A percentile compares a stretch with the other conserved stretches of the same genome.
phyloP scores from a whole-genome alignment of 805 yeast species.

The Priceomyces castillae region DNA sequence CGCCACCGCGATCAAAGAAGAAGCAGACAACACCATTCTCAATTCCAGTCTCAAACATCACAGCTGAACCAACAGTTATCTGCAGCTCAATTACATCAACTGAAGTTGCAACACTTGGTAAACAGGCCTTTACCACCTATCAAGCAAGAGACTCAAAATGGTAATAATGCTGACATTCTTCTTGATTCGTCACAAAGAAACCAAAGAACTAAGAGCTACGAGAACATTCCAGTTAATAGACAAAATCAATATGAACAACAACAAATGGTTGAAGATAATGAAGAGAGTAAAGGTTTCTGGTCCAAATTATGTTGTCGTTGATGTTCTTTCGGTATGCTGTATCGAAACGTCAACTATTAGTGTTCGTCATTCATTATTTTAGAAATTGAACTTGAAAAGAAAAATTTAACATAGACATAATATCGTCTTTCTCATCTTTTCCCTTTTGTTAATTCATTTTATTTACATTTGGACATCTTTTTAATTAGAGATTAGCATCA shows the following conservation, averaged over 20 bases:
- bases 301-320: constrained; percentile 43
- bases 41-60: constrained; percentile 19
- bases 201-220: constrained; percentile 20
- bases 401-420: background rate
- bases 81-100: constrained; percentile 49
- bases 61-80: constrained; percentile 33
- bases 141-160: constrained; percentile 37
- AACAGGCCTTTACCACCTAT: constrained; percentile 49
- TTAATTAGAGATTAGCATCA: constrained; percentile 2
- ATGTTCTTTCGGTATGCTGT: background rate
- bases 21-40: constrained; percentile 36
- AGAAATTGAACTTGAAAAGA: background rate
- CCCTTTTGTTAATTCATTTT: background rate
- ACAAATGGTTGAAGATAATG: constrained; percentile 30
- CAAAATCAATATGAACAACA: constrained; percentile 39
- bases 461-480: background rate
- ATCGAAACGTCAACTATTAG: background rate
- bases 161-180: constrained; percentile 16
- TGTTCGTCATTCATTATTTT: background rate
- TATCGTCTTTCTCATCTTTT: background rate
- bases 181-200: constrained; percentile 22
- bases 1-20: constrained; percentile 47
- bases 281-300: constrained; percentile 41
- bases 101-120: constrained; percentile 47
- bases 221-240: constrained; percentile 16